Evolutionary conservation across 208 protist genomes (phyloP), one percentile per base, ranked within the genome.

Genomic region (Strigomonas galati): DNA sequence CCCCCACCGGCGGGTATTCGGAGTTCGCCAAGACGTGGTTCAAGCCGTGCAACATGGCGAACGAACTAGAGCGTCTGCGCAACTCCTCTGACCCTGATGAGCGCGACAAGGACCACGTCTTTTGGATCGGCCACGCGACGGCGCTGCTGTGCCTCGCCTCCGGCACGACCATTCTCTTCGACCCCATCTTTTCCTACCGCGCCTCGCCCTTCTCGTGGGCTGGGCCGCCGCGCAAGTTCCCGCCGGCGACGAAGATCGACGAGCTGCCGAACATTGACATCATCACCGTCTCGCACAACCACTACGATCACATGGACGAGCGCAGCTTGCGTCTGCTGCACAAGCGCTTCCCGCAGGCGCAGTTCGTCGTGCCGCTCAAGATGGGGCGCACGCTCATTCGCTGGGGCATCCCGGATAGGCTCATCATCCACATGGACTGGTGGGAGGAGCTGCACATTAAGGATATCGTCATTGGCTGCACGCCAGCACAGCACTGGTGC

Each of bases 301-400:
- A 97, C 74, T 95, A 91, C 72, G 92, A 97, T 59, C 89, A 97
- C 73, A 74, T 97, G 31, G 81, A 93, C 66, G 49, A 74, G 70
- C 3, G 54, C 0, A 74, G 72, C 19, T 28, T 93, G 0, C 55
- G 55, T n/a, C 43, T 64, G 17, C n/a, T 97, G 7, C 57, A 61
- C 26, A 43, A 71, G 31, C 72, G 67, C 26, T 81, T 78, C 66
- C 81, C 78, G 15, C 62, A 77, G 21, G 67, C 65, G 40, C 52
- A 40, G 1, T 91, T 85, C 44, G 79, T 85, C 4, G 76, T 91
- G 37, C 91, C 91, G 21, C 69, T 84, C 17, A 68, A 70, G n/a
- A 74, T 91, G 52, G 78, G 84, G 14, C 23, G 26, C 49, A 75
- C 77, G 32, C 65, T 92, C 31, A 14, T 32, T 12, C 26, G 59